Base-by-base conservation (phyloP, 345 rosid species). In the Trapa bicornis region DNA sequence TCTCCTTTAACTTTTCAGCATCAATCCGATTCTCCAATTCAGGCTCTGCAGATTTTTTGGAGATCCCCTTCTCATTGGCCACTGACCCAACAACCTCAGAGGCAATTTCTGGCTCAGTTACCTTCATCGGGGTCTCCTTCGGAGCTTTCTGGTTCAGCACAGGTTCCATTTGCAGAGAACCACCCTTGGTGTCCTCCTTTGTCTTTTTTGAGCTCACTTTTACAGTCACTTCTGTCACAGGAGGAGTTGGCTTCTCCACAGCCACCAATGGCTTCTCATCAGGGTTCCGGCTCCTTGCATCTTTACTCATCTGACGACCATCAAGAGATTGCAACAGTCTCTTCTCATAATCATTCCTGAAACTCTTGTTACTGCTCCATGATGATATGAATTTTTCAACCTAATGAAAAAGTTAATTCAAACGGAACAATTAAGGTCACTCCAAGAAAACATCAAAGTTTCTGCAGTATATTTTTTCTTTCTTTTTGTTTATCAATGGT, bases 301-400 rank as follows among this genome's bases (percentile, higher is more conserved):
- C 99, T 62, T 75, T 76, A 72, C 86, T 84, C 81, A 87, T 29
- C 71, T 80, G 85, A 45, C 83, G 84, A 53, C 61, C 74, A 71
- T 88, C 88, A 65, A 85, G 73, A n/a, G 96, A 93, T 63, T 75
- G 65, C 75, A 83, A 68, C 50, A 87, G 69, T 75, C 96, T 77
- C 73, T 85, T 87, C 81, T 83, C 80, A n/a, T 91, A 94, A 74
- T 91, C 96, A 48, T 91, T 96, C 83, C 97, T 84, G 74, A 87
- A 82, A 65, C 80, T 78, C 78, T 89, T 89, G 75, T 77, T 75
- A 37, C 70, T 73, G 67, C 74, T 75, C 99, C 99, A 94, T 64
- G 79, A 84, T 65, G 87, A 77, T 78, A 91, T 79, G 74, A 87
- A 91, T 67, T 89, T 89, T 67, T 87, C 97, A 66, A 79, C 82